Percentiles rank a stretch among this genome's conserved stretches.
Evolutionary conservation across 495 filamentous ascomycete species (phyloP).

Genomic region (Penicillium paradoxum): DNA sequence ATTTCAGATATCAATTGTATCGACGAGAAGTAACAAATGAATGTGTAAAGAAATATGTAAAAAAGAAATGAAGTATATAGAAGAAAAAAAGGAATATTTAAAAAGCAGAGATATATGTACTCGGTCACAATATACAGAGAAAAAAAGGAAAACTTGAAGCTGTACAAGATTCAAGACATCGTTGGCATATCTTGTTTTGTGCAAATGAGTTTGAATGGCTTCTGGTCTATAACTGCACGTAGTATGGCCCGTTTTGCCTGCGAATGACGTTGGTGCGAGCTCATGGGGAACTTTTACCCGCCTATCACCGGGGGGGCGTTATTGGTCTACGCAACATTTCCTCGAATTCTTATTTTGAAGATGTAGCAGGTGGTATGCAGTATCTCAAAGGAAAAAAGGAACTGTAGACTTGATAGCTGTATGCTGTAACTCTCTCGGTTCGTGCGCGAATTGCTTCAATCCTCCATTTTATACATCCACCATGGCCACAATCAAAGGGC

Average conservation of each 20-base stretch:
- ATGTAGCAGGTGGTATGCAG: too few relatives aligned
- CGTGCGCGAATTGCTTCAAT: too few relatives aligned
- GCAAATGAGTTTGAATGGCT: too few relatives aligned
- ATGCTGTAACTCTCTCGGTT: too few relatives aligned
- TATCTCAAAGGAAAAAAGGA: too few relatives aligned
- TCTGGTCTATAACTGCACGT: not conserved
- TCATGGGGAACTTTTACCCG: constrained; percentile 10
- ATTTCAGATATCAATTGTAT: too few relatives aligned
- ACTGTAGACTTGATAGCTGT: too few relatives aligned
- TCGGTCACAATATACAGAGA: not conserved
- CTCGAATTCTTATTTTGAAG: too few relatives aligned
- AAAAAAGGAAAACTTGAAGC: not conserved
- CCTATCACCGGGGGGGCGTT: not conserved
- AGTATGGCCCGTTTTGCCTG: not conserved
- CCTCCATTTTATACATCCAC: too few relatives aligned
- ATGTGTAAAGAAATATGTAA: not conserved
- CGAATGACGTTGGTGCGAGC: constrained; percentile 7
- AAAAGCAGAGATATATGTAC: constrained; percentile 2
- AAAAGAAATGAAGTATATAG: not conserved
- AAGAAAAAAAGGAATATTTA: not conserved
- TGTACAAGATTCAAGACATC: constrained; percentile 8
- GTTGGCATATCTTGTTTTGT: not conserved
- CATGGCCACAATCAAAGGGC: too few relatives aligned
- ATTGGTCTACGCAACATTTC: not conserved
- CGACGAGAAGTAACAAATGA: too few relatives aligned